These are phyloP conservation scores for Penicillium capsulatum DNA, from an alignment of 2,329 filamentous ascomycete genomes.

Conservation along the genomic window DNA sequence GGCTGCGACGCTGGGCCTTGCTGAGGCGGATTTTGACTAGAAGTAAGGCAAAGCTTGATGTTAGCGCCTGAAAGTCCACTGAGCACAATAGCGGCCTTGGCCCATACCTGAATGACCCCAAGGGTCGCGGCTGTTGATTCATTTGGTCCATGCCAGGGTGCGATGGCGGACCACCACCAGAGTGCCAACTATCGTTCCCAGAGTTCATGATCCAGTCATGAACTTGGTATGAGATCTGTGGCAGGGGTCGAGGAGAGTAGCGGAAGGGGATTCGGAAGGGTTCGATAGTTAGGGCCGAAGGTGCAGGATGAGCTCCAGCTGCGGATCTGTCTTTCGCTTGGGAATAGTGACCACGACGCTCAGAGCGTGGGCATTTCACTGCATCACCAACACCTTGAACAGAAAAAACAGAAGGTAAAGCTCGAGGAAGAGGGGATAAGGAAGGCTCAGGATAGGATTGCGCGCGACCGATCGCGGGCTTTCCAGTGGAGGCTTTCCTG, in stretches of 20 bases:
- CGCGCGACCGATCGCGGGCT: constrained; percentile 39
- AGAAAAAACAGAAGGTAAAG: constrained; percentile 7
- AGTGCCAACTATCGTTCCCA: constrained; percentile 44
- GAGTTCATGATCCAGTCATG: constrained; percentile 39
- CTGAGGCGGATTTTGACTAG: constrained; percentile 38
- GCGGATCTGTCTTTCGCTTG: constrained; percentile 7
- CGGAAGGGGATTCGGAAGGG: constrained; percentile 10
- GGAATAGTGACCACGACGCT: constrained; percentile 14
- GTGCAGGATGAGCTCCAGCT: constrained; percentile 19
- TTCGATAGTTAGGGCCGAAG: constrained; percentile 15
- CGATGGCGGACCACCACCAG: constrained; percentile 37
- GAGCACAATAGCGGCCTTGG: background rate
- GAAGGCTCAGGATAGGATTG: constrained; percentile 28
- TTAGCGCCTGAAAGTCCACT: constrained; percentile 9
- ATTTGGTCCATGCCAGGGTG: constrained; percentile 43
- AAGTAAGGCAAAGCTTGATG: constrained; percentile 1
- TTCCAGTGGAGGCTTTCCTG: constrained; percentile 33
- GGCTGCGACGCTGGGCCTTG: constrained; percentile 38
- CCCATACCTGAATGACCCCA: constrained; percentile 45
- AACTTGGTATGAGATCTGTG: constrained; percentile 10
- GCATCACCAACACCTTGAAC: constrained; percentile 19
- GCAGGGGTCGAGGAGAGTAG: background rate
- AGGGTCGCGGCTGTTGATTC: constrained; percentile 41
- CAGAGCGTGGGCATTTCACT: constrained; percentile 19
- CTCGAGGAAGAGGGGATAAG: constrained; percentile 15